Evolutionary conservation across 257 asterid genomes (phyloP).

Genomic region (Voacanga thouarsii): DNA sequence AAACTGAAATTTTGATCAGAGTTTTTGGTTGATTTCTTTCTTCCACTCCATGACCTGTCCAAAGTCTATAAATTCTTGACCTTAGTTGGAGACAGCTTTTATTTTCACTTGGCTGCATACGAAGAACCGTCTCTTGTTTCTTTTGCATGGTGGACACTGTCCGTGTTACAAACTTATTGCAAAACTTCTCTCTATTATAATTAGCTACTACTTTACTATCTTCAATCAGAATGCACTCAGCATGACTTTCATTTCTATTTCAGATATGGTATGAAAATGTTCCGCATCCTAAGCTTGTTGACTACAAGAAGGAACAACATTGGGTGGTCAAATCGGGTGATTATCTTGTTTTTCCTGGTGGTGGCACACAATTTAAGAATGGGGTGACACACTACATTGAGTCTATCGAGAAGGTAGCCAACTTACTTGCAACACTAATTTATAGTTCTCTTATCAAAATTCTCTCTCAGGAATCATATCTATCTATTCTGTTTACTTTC

Average conservation of each 20-base stretch:
- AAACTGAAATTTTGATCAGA: no score
- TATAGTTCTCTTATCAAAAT: not conserved
- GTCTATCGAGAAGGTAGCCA: constrained; percentile 53
- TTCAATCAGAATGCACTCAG: not conserved
- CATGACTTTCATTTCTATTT: constrained; percentile 1
- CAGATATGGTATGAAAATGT: constrained; percentile 94
- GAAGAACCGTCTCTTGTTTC: not conserved
- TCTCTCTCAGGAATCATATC: not conserved
- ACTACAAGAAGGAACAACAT: constrained; percentile 83
- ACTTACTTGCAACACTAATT: not conserved
- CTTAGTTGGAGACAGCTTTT: not conserved
- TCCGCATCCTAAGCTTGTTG: constrained; percentile 93
- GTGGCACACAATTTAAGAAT: constrained; percentile 84
- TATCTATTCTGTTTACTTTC: not conserved
- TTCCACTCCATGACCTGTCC: not conserved
- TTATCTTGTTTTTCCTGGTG: constrained; percentile 85
- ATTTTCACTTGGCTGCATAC: not conserved
- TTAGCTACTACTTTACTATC: not conserved
- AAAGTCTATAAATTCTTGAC: not conserved
- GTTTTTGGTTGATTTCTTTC: not conserved
- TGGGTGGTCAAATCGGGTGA: constrained; percentile 75
- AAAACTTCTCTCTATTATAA: not conserved
- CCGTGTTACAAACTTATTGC: not conserved
- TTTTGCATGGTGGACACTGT: not conserved
- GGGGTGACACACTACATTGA: constrained; percentile 67